Conservation (phyloP, 139 green algal species). For the Chlamydomonas incerta region DNA sequence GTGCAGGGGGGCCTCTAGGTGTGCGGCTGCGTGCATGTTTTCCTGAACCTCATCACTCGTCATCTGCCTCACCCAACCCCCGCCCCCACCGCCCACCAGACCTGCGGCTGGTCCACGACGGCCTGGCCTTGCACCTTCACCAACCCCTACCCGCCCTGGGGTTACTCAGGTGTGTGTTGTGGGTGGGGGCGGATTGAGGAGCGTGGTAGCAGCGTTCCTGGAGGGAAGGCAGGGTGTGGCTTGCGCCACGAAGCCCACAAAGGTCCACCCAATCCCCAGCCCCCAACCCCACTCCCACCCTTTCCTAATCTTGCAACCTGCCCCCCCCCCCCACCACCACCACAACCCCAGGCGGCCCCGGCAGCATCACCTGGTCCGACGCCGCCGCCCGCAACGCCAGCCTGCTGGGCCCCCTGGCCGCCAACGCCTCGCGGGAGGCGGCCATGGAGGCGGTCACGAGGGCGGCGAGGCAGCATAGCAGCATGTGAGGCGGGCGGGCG, state of each 20-base stretch:
- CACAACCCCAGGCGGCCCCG: background rate
- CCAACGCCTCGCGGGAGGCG: slow-evolving; percentile 33
- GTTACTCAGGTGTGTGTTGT: background rate
- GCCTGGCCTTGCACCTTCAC: background rate
- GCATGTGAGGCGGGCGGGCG: background rate
- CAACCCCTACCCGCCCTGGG: slow-evolving; percentile 22
- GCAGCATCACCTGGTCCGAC: background rate
- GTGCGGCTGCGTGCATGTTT: too few relatives aligned
- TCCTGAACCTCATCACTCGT: too few relatives aligned
- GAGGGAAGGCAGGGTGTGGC: too few relatives aligned
- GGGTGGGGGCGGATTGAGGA: too few relatives aligned
- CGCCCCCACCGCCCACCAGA: background rate
- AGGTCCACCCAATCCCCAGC: too few relatives aligned
- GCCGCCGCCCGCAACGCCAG: background rate
- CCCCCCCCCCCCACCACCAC: background rate
- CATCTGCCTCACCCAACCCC: background rate
- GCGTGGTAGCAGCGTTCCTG: too few relatives aligned
- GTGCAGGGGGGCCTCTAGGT: background rate
- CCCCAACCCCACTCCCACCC: too few relatives aligned
- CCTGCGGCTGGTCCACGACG: background rate
- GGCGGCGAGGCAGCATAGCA: background rate
- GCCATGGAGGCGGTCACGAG: background rate
- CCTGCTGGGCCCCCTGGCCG: background rate
- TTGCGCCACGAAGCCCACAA: too few relatives aligned
- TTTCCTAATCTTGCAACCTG: background rate